Evolutionary conservation across 169 alveolate genomes (phyloP).

Genomic region (Plasmodium coatneyi): DNA sequence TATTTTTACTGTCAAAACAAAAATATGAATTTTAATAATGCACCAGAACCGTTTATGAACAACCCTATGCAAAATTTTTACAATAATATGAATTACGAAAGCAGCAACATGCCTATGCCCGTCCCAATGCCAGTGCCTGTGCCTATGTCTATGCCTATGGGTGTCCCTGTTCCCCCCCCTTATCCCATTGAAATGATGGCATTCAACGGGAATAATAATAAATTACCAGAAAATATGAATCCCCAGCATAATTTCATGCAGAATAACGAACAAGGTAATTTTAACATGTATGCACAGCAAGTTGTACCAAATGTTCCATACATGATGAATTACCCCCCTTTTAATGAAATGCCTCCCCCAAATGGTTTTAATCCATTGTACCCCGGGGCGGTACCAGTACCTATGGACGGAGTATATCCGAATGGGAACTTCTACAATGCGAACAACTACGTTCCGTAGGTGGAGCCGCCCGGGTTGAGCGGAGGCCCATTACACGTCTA

Average conservation of each 20-base stretch:
- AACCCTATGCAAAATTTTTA: conserved; percentile 18
- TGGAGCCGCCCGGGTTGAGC: not conserved
- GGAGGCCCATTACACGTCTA: not conserved
- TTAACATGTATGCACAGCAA: conserved; percentile 26
- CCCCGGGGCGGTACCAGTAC: conserved; percentile 11
- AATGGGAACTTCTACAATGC: conserved; percentile 35
- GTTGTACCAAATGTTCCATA: conserved; percentile 28
- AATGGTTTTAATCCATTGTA: conserved; percentile 42
- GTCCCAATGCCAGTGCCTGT: not conserved
- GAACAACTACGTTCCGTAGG: conserved; percentile 24
- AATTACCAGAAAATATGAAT: conserved; percentile 24
- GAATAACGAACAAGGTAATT: conserved; percentile 30
- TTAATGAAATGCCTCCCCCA: conserved; percentile 31
- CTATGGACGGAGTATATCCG: conserved; percentile 46
- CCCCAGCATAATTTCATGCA: conserved; percentile 42
- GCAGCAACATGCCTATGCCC: conserved; percentile 8
- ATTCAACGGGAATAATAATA: not conserved
- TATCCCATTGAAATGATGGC: not conserved
- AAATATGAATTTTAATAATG: conserved; percentile 41
- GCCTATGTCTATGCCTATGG: not conserved
- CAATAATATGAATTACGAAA: conserved; percentile 55
- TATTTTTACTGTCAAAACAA: conserved; percentile 30
- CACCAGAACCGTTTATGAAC: conserved; percentile 22
- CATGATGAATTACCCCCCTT: conserved; percentile 48
- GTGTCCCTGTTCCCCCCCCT: not conserved